Conservation (phyloP, 2,329 filamentous ascomycete species). For the Chalaropsis ovoidea region DNA sequence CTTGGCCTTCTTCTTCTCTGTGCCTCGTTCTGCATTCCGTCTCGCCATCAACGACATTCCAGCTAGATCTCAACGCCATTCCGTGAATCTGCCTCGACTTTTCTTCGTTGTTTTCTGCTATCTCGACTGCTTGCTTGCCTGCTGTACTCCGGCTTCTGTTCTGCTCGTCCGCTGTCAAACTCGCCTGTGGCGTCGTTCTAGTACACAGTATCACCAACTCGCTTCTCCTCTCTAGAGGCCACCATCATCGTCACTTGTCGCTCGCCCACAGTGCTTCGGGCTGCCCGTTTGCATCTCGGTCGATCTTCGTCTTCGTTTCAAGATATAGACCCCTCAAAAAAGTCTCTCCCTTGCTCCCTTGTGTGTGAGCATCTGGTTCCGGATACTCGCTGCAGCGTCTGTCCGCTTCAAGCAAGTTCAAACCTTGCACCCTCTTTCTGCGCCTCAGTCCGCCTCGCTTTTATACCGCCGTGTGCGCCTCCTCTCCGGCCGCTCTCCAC, state of each 20-base stretch:
- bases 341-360: background rate
- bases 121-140: background rate
- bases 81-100: background rate
- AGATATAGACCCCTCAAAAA: background rate
- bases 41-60: slow-evolving; percentile 12
- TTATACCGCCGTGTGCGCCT: background rate
- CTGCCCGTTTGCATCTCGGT: background rate
- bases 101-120: background rate
- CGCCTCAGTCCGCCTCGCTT: background rate
- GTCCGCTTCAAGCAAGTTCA: background rate
- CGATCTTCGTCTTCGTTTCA: background rate
- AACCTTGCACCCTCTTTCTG: background rate
- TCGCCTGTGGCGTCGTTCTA: background rate
- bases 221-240: too few relatives aligned
- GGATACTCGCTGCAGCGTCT: slow-evolving; percentile 1
- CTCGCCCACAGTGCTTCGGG: background rate
- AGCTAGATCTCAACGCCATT: background rate
- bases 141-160: background rate
- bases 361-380: background rate
- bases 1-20: background rate
- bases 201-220: background rate
- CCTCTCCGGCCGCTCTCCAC: too few relatives aligned
- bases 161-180: background rate
- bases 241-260: too few relatives aligned
- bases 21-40: background rate